Base-by-base conservation (phyloP, 2,329 filamentous ascomycete species). In the Epichloe glyceriae region DNA sequence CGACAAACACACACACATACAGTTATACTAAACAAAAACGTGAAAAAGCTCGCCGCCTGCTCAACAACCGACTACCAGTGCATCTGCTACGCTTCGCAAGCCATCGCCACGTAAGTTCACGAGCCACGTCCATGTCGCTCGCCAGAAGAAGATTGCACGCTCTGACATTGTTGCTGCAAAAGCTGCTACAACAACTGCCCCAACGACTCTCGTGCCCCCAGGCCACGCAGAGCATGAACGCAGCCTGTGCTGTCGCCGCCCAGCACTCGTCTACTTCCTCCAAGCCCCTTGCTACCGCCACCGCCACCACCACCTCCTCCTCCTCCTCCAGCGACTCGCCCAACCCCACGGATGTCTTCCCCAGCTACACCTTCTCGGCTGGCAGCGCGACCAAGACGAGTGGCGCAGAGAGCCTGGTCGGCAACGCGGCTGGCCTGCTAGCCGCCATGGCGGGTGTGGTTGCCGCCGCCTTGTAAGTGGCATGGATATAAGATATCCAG, bases 161-260 rank as follows among this genome's bases (percentile, higher is more conserved):
- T 33, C n/a, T 17, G 12, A 33, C 22, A 51, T 51, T 51, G 51
- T 55, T 55, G 52, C 53, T 41, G 55, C 47, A 20, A 44, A 51
- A 74, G 72, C 54, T 78, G 74, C 72, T 78, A 70, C 67, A 74
- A 75, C 69, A 77, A 78, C 71, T 78, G 75, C 68, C 75, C 75
- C 60, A 65, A 72, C 58, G 74, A 78, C 62, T 2, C 60, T 47
- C 66, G 70, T 44, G 63, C 59, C 54, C 50, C 57, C 49, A 50
- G 60, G 66, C 65, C 56, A 55, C 64, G 47, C 60, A 64, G 56
- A 67, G 72, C 60, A 66, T 71, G 54, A 60, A 61, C 53, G 65
- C 68, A 58, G 71, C 64, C 67, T 77, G 74, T 67, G 60, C 63
- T 51, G 68, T 72, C 56, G 72, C 70, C 53, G 70, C 65, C 52